These are phyloP conservation scores for Rhynchosporium secalis DNA, from an alignment of 2,329 filamentous ascomycete genomes.

Conservation along the genomic window DNA sequence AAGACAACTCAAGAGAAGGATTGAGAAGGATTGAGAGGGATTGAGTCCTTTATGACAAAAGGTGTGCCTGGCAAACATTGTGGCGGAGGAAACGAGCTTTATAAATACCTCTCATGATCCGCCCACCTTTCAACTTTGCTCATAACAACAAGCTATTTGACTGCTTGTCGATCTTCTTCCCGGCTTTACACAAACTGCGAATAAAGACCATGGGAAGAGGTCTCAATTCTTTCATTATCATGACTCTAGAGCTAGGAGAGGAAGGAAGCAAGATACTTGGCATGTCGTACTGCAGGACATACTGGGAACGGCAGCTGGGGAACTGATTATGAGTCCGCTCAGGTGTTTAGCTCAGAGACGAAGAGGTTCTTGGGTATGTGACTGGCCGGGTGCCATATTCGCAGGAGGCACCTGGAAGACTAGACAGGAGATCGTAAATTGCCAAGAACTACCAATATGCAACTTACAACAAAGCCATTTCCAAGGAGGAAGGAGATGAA, in stretches of 20 bases:
- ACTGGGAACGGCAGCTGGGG: background rate
- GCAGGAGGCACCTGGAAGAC: background rate
- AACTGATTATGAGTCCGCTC: background rate
- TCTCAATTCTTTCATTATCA: background rate
- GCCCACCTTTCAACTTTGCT: background rate
- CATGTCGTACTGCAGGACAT: conserved; percentile 12
- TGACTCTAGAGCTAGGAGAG: conserved; percentile 14
- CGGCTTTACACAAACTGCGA: background rate
- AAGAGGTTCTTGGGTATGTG: background rate
- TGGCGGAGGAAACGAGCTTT: conserved; percentile 1
- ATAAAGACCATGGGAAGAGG: background rate
- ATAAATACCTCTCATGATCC: conserved; percentile 9
- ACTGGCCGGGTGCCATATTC: conserved; percentile 5
- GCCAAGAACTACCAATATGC: conserved; percentile 6
- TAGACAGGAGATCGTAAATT: background rate
- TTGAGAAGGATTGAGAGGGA: conserved; percentile 12
- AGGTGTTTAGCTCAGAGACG: conserved; percentile 9
- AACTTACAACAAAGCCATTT: background rate
- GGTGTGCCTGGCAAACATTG: conserved; percentile 2
- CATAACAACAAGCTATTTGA: conserved; percentile 1
- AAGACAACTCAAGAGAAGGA: conserved; percentile 5
- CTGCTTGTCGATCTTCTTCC: background rate
- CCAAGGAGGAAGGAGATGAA: conserved; percentile 7
- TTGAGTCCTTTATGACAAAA: conserved; percentile 14
- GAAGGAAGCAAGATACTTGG: conserved; percentile 14